Conservation (phyloP, 2,329 filamentous ascomycete species). For the Clarireedia monteithiana region DNA sequence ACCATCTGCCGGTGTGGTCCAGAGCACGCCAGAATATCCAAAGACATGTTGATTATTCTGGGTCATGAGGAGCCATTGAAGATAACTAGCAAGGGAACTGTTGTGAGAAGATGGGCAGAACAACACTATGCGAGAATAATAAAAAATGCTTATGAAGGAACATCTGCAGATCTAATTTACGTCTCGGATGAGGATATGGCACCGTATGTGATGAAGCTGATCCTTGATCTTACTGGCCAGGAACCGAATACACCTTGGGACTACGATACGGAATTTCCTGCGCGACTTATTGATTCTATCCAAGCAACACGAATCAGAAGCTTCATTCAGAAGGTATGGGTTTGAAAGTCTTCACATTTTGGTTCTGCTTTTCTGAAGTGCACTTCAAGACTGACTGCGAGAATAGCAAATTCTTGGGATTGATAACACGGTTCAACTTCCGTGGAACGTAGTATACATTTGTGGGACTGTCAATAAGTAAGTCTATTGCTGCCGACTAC, state of each 20-base stretch:
- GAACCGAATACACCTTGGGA: conserved; percentile 25
- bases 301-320: conserved; percentile 18
- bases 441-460: conserved; percentile 53
- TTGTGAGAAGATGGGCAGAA: conserved; percentile 21
- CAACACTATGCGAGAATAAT: background rate
- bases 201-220: conserved; percentile 27
- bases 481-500: background rate
- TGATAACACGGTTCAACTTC: conserved; percentile 29
- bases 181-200: background rate
- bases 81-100: conserved; percentile 57
- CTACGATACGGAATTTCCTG: conserved; percentile 42
- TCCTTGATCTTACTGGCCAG: conserved; percentile 28
- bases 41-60: conserved; percentile 2
- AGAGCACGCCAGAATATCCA: background rate
- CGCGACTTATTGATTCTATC: conserved; percentile 50
- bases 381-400: background rate
- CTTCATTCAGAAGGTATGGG: conserved; percentile 10
- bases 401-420: background rate
- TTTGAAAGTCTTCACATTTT: background rate
- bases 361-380: background rate
- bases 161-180: background rate
- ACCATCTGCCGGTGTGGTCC: background rate
- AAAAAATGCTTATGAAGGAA: background rate
- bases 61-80: conserved; percentile 15
- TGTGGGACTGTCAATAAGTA: conserved; percentile 41